A percentile compares a stretch with the other conserved stretches of the same genome.
Conservation (phyloP, 1,284 basidiomycete species). For the Clitocybe nebularis region DNA sequence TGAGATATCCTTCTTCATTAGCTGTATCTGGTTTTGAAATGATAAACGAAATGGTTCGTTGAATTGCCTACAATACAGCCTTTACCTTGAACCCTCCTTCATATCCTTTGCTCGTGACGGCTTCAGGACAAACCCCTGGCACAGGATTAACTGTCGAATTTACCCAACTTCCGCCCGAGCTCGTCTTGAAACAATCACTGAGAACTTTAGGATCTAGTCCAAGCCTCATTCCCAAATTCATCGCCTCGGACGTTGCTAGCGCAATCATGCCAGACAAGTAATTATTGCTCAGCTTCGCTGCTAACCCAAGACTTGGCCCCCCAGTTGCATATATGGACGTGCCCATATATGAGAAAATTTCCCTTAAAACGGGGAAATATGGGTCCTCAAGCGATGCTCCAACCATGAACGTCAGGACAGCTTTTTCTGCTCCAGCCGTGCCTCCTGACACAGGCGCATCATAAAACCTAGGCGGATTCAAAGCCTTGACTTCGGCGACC, state of each 20-base stretch:
- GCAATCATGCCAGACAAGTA: conserved; percentile 37
- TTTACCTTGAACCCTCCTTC: conserved; percentile 37
- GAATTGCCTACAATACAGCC: background rate
- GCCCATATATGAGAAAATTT: conserved; percentile 31
- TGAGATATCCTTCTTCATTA: conserved; percentile 40
- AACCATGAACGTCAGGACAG: conserved; percentile 35
- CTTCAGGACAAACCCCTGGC: conserved; percentile 37
- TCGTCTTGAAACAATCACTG: conserved; percentile 31
- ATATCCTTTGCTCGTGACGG: conserved; percentile 36
- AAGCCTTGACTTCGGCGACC: conserved; percentile 16
- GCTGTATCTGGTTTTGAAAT: conserved; percentile 22
- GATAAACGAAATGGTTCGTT: background rate
- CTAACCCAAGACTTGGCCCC: conserved; percentile 33
- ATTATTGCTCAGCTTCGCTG: conserved; percentile 38
- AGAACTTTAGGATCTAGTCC: conserved; percentile 34
- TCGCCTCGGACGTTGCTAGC: conserved; percentile 36
- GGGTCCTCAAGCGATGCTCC: conserved; percentile 28
- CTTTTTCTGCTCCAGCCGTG: conserved; percentile 33
- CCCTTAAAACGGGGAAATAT: conserved; percentile 25
- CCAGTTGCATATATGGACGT: conserved; percentile 31
- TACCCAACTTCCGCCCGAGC: conserved; percentile 35
- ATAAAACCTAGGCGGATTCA: conserved; percentile 26
- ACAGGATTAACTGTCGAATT: conserved; percentile 38
- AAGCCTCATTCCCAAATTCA: conserved; percentile 39
- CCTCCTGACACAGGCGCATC: conserved; percentile 38